Percentiles rank a stretch among this genome's conserved stretches.
These are phyloP conservation scores for Russula virescens DNA, from an alignment of 768 basidiomycete species.

Conservation along the genomic window DNA sequence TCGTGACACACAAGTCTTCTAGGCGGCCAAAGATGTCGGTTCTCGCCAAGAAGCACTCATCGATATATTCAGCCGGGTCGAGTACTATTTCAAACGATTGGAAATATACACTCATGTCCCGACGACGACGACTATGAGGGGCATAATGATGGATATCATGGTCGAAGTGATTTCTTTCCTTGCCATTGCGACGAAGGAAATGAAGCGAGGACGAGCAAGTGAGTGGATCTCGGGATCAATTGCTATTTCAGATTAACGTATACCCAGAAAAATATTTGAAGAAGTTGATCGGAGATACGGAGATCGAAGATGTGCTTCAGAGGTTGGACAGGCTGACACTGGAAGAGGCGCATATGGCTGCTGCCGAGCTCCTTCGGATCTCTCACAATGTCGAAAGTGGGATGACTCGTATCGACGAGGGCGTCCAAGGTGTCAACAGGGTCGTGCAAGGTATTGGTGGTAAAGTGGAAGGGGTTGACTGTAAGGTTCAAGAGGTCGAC, in stretches of 20 bases:
- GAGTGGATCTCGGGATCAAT: not conserved
- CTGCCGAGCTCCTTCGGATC: not conserved
- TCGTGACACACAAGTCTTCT: not conserved
- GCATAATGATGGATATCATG: not conserved
- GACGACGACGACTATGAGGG: not conserved
- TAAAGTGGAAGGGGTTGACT: not conserved
- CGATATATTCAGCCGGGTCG: not conserved
- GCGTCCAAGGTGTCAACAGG: not conserved
- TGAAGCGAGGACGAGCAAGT: not conserved
- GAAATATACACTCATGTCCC: not conserved
- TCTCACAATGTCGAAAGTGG: not conserved
- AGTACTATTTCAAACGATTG: not conserved
- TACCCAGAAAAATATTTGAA: not conserved
- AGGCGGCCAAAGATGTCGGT: not conserved
- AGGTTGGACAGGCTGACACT: not conserved
- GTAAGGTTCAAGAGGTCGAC: not conserved
- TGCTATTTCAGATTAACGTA: not conserved
- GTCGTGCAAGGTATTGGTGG: not conserved
- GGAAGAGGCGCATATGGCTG: not conserved
- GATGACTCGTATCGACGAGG: not conserved
- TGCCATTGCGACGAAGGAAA: not conserved
- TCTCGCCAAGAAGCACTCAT: not conserved
- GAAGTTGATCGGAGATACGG: not conserved
- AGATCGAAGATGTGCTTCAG: not conserved
- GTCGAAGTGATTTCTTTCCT: not conserved